Evolutionary conservation across 2,329 filamentous ascomycete genomes (phyloP).

Genomic region (Zalaria sp.): DNA sequence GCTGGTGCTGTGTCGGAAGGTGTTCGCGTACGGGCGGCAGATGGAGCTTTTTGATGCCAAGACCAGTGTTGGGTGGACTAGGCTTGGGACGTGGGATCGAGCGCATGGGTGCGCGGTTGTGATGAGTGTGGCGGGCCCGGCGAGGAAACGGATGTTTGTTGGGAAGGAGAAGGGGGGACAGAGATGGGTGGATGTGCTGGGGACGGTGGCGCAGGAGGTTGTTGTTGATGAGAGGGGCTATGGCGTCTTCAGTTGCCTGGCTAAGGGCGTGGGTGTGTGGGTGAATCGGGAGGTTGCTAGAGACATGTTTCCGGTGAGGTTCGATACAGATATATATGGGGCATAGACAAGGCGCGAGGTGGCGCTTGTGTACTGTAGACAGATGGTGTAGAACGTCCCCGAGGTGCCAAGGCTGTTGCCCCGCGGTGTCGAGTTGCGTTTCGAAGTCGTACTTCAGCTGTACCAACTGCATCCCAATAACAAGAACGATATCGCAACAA

Average conservation of each 20-base stretch:
- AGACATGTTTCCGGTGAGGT: conserved; percentile 23
- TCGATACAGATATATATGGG: conserved; percentile 5
- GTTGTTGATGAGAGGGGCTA: conserved; percentile 45
- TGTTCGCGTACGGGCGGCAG: conserved; percentile 54
- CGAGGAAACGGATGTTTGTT: conserved; percentile 49
- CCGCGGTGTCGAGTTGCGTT: too few species aligned
- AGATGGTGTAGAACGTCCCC: too few species aligned
- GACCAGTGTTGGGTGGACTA: conserved; percentile 48
- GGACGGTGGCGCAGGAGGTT: conserved; percentile 41
- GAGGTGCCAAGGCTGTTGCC: too few species aligned
- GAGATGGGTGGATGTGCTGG: conserved; percentile 48
- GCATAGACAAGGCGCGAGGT: background rate
- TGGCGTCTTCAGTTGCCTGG: conserved; percentile 41
- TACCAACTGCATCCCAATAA: too few species aligned
- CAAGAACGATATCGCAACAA: too few species aligned
- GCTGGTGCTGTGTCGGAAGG: conserved; percentile 46
- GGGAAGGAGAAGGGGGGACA: conserved; percentile 36
- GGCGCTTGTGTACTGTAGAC: too few species aligned
- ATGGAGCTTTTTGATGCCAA: conserved; percentile 46
- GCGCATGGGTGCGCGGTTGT: conserved; percentile 18
- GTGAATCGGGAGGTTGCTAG: conserved; percentile 39
- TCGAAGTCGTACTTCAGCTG: too few species aligned
- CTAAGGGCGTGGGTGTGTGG: conserved; percentile 47
- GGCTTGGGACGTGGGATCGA: conserved; percentile 35
- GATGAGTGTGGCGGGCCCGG: conserved; percentile 24